Percentiles rank a stretch among this genome's conserved stretches.
Conservation (phyloP, 1,284 basidiomycete species). For the Coniferiporia sulphurascens region DNA sequence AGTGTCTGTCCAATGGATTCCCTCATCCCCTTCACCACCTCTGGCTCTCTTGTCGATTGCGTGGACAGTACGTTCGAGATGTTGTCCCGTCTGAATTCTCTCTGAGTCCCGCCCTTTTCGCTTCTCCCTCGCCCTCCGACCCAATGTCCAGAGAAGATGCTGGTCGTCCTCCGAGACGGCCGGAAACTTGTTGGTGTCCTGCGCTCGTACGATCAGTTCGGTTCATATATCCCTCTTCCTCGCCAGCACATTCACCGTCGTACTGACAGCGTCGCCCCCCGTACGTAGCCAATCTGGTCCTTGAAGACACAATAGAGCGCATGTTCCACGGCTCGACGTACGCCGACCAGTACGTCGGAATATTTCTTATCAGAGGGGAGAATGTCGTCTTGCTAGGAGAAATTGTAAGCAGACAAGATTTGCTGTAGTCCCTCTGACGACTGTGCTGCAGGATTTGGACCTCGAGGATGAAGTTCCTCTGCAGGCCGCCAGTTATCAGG, state of each 20-base stretch:
- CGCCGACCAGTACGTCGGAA: conserved; percentile 81
- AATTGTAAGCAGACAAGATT: conserved; percentile 64
- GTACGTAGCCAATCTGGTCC: conserved; percentile 82
- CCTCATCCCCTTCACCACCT: conserved; percentile 94
- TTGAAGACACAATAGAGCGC: conserved; percentile 86
- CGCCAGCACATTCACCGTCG: not conserved
- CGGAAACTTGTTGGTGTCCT: conserved; percentile 95
- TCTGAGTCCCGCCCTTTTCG: conserved; percentile 36
- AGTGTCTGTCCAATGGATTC: conserved; percentile 71
- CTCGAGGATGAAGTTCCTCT: conserved; percentile 85
- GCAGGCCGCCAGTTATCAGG: conserved; percentile 66
- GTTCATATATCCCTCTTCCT: conserved; percentile 44
- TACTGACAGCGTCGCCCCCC: not conserved
- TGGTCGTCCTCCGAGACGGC: conserved; percentile 94
- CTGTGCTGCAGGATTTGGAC: conserved; percentile 74
- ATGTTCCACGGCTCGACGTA: conserved; percentile 79
- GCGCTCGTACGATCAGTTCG: conserved; percentile 98
- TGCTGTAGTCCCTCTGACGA: conserved; percentile 12
- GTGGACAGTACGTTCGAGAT: conserved; percentile 92
- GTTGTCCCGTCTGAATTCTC: conserved; percentile 38
- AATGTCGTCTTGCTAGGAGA: conserved; percentile 98
- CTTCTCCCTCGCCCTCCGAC: not conserved
- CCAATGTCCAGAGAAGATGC: conserved; percentile 83
- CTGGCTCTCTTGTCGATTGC: conserved; percentile 93
- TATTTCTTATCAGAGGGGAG: conserved; percentile 95